phyloP scores from a whole-genome alignment of 148 eudicot genomes.

The Agrostemma githago region DNA sequence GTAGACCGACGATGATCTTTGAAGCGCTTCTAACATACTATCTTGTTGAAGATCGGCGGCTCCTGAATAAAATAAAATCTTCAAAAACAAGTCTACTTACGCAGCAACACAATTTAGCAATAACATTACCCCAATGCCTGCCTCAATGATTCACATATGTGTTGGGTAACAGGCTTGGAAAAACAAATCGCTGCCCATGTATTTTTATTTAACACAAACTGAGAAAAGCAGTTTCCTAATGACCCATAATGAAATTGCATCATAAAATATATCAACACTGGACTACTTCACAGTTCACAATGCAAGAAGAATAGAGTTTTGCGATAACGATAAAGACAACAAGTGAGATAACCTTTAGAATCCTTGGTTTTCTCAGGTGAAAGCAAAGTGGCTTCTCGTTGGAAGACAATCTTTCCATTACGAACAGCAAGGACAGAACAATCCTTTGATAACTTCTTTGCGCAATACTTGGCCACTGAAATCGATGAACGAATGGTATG shows the following conservation, averaged over 20 bases:
- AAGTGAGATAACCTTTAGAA: slow-evolving; percentile 32
- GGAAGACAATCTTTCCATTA: slow-evolving; percentile 79
- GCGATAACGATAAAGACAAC: neutral
- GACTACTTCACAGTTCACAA: too few relatives aligned
- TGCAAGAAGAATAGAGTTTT: neutral
- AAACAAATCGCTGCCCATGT: too few relatives aligned
- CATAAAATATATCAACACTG: too few relatives aligned
- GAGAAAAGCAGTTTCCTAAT: too few relatives aligned
- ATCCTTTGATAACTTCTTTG: slow-evolving; percentile 57
- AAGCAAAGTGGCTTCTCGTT: slow-evolving; percentile 46
- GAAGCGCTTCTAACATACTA: slow-evolving; percentile 48
- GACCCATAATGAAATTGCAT: too few relatives aligned
- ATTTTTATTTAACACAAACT: too few relatives aligned
- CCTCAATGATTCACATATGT: too few relatives aligned
- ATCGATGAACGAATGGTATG: slow-evolving; percentile 59
- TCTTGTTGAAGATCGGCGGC: slow-evolving; percentile 33
- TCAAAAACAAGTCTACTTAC: slow-evolving; percentile 10
- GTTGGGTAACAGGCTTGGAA: too few relatives aligned
- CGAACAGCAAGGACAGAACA: slow-evolving; percentile 80
- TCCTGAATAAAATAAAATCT: slow-evolving; percentile 32
- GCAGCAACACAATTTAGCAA: neutral
- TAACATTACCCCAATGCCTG: neutral
- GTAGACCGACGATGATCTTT: slow-evolving; percentile 44
- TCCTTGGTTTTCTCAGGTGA: slow-evolving; percentile 9
- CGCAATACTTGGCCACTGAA: slow-evolving; percentile 85